Percentiles rank a stretch among this genome's conserved stretches.
phyloP scores from a whole-genome alignment of 495 filamentous ascomycete species.

The Elasticomyces elasticus region DNA sequence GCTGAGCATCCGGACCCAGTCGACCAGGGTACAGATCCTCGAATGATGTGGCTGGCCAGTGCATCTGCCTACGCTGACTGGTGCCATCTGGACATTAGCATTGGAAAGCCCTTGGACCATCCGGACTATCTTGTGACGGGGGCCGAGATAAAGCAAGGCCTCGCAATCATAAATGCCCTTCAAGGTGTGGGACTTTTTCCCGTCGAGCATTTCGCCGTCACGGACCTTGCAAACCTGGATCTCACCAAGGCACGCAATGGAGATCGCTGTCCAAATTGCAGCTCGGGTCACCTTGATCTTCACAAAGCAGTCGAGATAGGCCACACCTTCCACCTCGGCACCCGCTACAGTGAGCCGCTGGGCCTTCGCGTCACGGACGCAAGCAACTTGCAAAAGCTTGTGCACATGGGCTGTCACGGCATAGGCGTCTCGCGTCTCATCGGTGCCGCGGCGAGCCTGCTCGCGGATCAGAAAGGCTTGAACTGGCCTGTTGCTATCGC shows the following conservation, averaged over 20 bases:
- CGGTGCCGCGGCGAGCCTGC: conserved; percentile 64
- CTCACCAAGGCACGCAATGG: conserved; percentile 55
- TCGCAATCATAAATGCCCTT: not conserved
- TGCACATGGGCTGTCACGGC: conserved; percentile 95
- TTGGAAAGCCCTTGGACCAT: too few species aligned
- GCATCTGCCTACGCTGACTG: too few species aligned
- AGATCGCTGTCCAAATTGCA: conserved; percentile 64
- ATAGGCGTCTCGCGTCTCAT: conserved; percentile 91
- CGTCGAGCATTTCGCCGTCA: not conserved
- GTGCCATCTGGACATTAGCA: too few species aligned
- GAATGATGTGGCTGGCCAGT: too few species aligned
- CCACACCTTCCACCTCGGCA: conserved; percentile 91
- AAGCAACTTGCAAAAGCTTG: conserved; percentile 35
- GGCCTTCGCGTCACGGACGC: conserved; percentile 37
- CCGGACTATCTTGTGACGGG: too few species aligned
- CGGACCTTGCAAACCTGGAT: conserved; percentile 33
- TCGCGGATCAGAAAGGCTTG: conserved; percentile 65
- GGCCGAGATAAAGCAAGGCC: too few species aligned
- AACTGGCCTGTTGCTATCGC: conserved; percentile 85
- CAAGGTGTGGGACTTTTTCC: too few species aligned
- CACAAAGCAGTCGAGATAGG: conserved; percentile 78
- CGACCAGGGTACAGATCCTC: too few species aligned
- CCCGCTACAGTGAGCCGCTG: conserved; percentile 71
- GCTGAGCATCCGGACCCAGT: too few species aligned
- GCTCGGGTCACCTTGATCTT: conserved; percentile 49